Evolutionary conservation across 768 basidiomycete genomes (phyloP).

Genomic region (Boletus rubropictus): DNA sequence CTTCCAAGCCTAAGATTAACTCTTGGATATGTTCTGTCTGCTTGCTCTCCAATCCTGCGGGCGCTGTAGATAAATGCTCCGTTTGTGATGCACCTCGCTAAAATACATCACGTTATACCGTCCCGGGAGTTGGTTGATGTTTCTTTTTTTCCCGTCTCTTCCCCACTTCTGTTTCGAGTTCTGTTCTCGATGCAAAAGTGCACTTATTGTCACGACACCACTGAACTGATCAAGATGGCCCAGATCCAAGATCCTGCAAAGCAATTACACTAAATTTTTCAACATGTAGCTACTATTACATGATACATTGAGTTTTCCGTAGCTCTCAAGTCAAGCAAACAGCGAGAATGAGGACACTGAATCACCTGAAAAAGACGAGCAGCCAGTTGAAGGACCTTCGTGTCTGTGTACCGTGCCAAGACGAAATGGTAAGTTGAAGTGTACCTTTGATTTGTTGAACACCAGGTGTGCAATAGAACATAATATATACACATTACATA

Average conservation of each 20-base stretch:
- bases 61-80: slow-evolving; percentile 42
- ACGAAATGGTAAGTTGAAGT: too few species aligned
- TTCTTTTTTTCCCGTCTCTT: slow-evolving; percentile 12
- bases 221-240: too few species aligned
- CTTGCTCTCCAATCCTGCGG: slow-evolving; percentile 40
- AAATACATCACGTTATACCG: slow-evolving; percentile 9
- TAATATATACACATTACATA: not conserved
- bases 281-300: too few species aligned
- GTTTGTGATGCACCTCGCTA: slow-evolving; percentile 44
- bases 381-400: too few species aligned
- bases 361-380: too few species aligned
- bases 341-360: too few species aligned
- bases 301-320: too few species aligned
- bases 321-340: too few species aligned
- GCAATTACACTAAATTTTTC: too few species aligned
- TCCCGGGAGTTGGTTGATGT: not conserved
- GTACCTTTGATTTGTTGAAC: too few species aligned
- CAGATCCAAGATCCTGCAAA: too few species aligned
- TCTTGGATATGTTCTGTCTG: slow-evolving; percentile 41
- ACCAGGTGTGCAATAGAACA: not conserved
- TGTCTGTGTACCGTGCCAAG: too few species aligned
- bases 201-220: not conserved
- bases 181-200: not conserved
- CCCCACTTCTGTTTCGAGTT: slow-evolving; percentile 5
- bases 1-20: slow-evolving; percentile 19